phyloP scores from a whole-genome alignment of 306 rosid genomes.

The Ochetophila trinervis region DNA sequence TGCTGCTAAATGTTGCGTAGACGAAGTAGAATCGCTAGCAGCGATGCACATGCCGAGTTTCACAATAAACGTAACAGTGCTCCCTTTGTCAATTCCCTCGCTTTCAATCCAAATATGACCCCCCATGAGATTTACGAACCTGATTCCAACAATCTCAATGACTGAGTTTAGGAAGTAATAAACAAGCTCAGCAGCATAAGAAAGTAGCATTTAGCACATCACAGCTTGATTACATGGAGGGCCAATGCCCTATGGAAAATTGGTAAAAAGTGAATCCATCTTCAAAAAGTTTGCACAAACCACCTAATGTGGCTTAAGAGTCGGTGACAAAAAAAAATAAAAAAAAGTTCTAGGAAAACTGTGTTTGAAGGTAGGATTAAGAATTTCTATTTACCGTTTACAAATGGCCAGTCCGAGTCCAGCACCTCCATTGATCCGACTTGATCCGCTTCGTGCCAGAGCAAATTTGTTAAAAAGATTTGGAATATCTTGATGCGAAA shows the following conservation, averaged over 20 bases:
- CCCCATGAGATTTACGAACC: conserved; percentile 94
- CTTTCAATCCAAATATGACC: conserved; percentile 93
- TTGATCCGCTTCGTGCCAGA: conserved; percentile 54
- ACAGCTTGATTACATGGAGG: too few species aligned
- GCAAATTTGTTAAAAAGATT: conserved; percentile 71
- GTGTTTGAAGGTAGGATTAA: background rate
- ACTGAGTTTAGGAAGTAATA: conserved; percentile 16
- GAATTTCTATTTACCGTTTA: conserved; percentile 47
- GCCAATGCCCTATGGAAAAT: too few species aligned
- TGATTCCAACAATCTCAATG: conserved; percentile 30
- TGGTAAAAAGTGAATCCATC: too few species aligned
- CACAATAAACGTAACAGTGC: conserved; percentile 56
- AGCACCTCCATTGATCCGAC: conserved; percentile 45
- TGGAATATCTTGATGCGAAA: conserved; percentile 70
- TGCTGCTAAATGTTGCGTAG: conserved; percentile 1
- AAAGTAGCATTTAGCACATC: background rate
- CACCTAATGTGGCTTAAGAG: background rate
- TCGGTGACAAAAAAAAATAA: background rate
- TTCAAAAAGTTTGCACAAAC: too few species aligned
- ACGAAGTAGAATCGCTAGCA: too few species aligned
- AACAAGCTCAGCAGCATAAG: background rate
- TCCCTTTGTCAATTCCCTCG: conserved; percentile 76
- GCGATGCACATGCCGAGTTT: conserved; percentile 55
- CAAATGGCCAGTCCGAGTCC: conserved; percentile 97
- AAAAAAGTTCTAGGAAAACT: background rate